Evolutionary conservation across 2,329 filamentous ascomycete genomes (phyloP).

Genomic region (Cladobotryum protrusum): DNA sequence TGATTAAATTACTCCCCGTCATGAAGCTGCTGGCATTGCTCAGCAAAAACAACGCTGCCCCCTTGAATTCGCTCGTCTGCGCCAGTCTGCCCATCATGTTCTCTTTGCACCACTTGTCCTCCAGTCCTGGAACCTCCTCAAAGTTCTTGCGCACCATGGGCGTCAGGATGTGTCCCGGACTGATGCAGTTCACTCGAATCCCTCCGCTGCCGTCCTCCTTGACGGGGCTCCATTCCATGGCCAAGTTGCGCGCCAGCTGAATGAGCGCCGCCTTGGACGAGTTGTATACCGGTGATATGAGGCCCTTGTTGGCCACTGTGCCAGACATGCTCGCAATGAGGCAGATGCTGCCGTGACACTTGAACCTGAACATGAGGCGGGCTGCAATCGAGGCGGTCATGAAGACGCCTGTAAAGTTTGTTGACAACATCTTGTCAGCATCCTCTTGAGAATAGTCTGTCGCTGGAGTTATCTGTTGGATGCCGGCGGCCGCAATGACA

Average conservation of each 20-base stretch:
- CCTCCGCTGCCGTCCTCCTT: constrained; percentile 45
- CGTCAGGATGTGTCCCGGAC: constrained; percentile 45
- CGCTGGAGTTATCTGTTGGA: constrained; percentile 77
- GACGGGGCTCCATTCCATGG: constrained; percentile 53
- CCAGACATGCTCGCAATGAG: constrained; percentile 67
- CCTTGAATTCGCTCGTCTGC: constrained; percentile 62
- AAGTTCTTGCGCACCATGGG: constrained; percentile 63
- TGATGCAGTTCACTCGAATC: constrained; percentile 76
- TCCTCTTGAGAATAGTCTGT: constrained; percentile 73
- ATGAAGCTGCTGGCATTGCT: constrained; percentile 69
- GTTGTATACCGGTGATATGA: constrained; percentile 54
- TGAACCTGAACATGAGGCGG: constrained; percentile 59
- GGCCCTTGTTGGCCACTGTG: constrained; percentile 51
- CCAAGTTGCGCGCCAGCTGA: constrained; percentile 64
- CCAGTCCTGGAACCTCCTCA: constrained; percentile 62
- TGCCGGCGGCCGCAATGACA: constrained; percentile 61
- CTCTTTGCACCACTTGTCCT: constrained; percentile 65
- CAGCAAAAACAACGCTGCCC: constrained; percentile 65
- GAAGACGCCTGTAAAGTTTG: constrained; percentile 77
- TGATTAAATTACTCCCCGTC: constrained; percentile 64
- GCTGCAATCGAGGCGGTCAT: constrained; percentile 87
- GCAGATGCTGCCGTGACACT: constrained; percentile 54
- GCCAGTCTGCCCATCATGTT: constrained; percentile 76
- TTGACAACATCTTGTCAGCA: constrained; percentile 70
- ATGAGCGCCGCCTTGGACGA: constrained; percentile 69